Evolutionary conservation across 352 stramenopile species (phyloP).

Genomic region (Phytophthora sp.): DNA sequence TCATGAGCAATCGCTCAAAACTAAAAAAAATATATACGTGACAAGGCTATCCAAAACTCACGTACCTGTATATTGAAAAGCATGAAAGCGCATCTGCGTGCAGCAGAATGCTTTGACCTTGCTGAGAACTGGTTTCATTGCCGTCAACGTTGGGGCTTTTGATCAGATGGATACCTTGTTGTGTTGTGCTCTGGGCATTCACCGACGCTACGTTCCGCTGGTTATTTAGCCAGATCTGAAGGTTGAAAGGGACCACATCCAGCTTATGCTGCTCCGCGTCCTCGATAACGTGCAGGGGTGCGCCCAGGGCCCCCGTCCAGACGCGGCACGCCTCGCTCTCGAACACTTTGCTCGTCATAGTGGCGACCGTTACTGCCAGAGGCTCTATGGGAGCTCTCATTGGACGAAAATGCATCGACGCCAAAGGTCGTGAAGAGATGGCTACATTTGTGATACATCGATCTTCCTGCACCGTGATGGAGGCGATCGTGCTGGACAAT

Average conservation of each 20-base stretch:
- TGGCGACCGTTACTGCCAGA: not conserved
- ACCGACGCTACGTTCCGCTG: not conserved
- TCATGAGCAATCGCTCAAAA: conserved; percentile 1
- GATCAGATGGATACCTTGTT: conserved; percentile 32
- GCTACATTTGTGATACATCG: conserved; percentile 32
- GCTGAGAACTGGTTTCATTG: not conserved
- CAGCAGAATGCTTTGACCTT: conserved; percentile 36
- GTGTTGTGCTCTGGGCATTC: not conserved
- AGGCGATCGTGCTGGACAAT: conserved; percentile 89
- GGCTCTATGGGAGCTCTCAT: no score
- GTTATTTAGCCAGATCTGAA: conserved; percentile 34
- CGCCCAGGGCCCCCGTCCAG: conserved; percentile 44
- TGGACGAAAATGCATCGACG: conserved; percentile 16
- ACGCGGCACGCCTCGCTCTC: conserved; percentile 43
- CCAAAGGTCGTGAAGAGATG: conserved; percentile 43
- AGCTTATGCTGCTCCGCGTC: conserved; percentile 38
- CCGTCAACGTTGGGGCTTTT: not conserved
- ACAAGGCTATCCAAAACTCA: not conserved
- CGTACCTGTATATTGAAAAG: conserved; percentile 63
- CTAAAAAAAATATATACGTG: not conserved
- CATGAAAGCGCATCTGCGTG: conserved; percentile 29
- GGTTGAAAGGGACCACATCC: conserved; percentile 21
- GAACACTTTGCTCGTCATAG: conserved; percentile 31
- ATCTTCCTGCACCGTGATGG: conserved; percentile 33
- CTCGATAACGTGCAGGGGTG: conserved; percentile 34